A percentile compares a stretch with the other conserved stretches of the same genome.
Evolutionary conservation across 169 alveolate species (phyloP).

Genomic region (Plasmodium coatneyi): DNA sequence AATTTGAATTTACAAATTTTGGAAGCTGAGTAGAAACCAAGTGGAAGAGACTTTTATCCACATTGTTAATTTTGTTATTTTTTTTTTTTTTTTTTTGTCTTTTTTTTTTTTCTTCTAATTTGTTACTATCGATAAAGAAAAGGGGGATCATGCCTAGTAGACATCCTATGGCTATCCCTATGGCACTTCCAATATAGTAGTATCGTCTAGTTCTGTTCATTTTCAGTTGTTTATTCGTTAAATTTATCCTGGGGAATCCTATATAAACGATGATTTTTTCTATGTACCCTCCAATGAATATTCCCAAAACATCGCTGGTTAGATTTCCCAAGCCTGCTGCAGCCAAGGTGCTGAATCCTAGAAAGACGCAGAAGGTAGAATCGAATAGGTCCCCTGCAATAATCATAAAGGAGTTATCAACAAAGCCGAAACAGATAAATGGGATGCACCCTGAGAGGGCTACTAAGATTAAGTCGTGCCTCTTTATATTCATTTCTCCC

Average conservation of each 20-base stretch:
- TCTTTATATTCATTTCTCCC: slow-evolving; percentile 69
- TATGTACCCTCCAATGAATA: slow-evolving; percentile 76
- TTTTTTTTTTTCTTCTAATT: slow-evolving; percentile 72
- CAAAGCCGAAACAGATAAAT: slow-evolving; percentile 79
- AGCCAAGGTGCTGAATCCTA: slow-evolving; percentile 83
- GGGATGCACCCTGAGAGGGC: slow-evolving; percentile 77
- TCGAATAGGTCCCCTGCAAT: slow-evolving; percentile 79
- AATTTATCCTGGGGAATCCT: slow-evolving; percentile 28
- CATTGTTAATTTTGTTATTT: background rate
- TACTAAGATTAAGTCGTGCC: slow-evolving; percentile 47
- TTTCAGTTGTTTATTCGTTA: slow-evolving; percentile 67
- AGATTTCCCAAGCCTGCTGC: slow-evolving; percentile 83
- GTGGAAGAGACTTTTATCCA: slow-evolving; percentile 1
- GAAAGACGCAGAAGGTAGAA: slow-evolving; percentile 75
- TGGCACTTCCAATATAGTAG: slow-evolving; percentile 65
- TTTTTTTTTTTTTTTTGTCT: slow-evolving; percentile 33
- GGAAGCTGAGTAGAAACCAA: slow-evolving; percentile 31
- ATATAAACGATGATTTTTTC: slow-evolving; percentile 44
- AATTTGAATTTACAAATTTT: slow-evolving; percentile 17
- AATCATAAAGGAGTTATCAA: slow-evolving; percentile 83
- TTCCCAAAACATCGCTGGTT: slow-evolving; percentile 75
- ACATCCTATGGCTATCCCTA: slow-evolving; percentile 68
- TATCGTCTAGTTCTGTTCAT: slow-evolving; percentile 62
- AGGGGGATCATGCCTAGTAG: slow-evolving; percentile 61
- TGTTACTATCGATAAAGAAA: slow-evolving; percentile 53